Evolutionary conservation across 352 stramenopile species (phyloP), one percentile per base, ranked within the genome.

Genomic region (Thraustochytrium striatum): DNA sequence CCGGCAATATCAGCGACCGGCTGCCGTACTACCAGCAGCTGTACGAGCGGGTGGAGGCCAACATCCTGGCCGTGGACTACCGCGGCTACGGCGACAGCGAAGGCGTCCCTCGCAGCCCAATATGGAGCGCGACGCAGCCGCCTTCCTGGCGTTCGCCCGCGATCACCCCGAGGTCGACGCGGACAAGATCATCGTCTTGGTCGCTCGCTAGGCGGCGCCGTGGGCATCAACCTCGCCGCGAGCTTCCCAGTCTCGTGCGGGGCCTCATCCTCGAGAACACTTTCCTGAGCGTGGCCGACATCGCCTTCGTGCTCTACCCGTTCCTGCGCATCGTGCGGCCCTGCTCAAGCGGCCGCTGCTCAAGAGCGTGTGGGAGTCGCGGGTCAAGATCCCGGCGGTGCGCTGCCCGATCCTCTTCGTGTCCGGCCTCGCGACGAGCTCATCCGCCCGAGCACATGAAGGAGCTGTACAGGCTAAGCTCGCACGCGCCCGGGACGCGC

Each of bases 401-500:
- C 72, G 85, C 9, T 86, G 91, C 28, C 90, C 89, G 62, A 93
- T 95, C 57, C 85, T 95, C 25, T 95, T 95, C 50, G 87, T 96
- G 47, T 92, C 90, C 0, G 91, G 91, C 1, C n/a, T n/a, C n/a
- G n/a, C n/a, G 91, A 97, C 73, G 90, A 96, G 84, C 85, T 97
- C 47, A 91, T 97, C 92, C 92, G 43, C 88, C 90, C 55, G 85
- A 78, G 41, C 92, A 97, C 81, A 96, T 97, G 91, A 82, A 88
- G 75, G 82, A 79, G 50, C 85, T 97, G 5, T 85, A 90, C 47
- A 69, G 83, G 8, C 84, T 90, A 21, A 89, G 89, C n/a, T 85
- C 69, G 3, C 85, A 84, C 8, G 91, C 85, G 57, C 82, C 83
- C 59, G 59, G 41, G 61, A 84, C 82, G 1, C 82, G 92, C 32